Evolutionary conservation across 176 grass and related monocot genomes (phyloP).

Genomic region (Musa schizocarpa): DNA sequence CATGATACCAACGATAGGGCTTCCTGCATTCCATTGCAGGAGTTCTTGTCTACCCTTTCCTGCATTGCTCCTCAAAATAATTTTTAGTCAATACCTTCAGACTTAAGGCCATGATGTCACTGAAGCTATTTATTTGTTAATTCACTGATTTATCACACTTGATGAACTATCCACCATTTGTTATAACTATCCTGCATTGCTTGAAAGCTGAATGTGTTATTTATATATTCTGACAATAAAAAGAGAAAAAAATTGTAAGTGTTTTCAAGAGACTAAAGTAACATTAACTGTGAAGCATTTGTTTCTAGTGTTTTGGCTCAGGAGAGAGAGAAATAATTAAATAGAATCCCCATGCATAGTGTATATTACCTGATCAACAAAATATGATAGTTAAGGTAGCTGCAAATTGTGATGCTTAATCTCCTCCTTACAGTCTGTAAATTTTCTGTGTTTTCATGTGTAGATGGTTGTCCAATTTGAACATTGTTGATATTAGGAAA

Average conservation of each 20-base stretch:
- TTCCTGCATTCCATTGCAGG: not conserved
- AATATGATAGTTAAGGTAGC: not conserved
- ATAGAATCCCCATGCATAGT: not conserved
- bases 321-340: no score
- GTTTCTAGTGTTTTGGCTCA: not conserved
- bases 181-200: not conserved
- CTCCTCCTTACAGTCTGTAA: not conserved
- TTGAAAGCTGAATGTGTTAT: not conserved
- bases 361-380: not conserved
- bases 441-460: not conserved
- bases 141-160: not conserved
- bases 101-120: no score
- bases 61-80: not conserved
- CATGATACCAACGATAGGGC: not conserved
- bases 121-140: not conserved
- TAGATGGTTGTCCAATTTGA: not conserved
- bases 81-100: no score
- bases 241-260: not conserved
- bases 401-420: not conserved
- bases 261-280: not conserved
- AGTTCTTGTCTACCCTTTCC: not conserved
- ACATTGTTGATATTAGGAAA: not conserved
- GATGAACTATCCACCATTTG: not conserved
- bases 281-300: not conserved
- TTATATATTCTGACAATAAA: not conserved